Percentiles rank a stretch among this genome's conserved stretches.
phyloP scores from a whole-genome alignment of 345 rosid species.

The Salix viminalis region DNA sequence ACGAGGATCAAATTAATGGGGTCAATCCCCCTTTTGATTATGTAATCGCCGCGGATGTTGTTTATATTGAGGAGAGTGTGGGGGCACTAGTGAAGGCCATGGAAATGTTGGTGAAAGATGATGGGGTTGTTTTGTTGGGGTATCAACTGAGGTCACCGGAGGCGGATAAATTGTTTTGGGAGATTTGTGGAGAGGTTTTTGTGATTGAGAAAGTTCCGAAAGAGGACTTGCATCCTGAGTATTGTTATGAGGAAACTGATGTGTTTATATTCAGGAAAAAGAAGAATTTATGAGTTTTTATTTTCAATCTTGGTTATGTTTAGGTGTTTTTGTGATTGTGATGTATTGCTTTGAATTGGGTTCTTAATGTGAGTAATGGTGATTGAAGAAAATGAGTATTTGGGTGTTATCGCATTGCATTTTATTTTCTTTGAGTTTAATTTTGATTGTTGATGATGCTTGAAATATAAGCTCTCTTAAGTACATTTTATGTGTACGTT shows the following conservation, averaged over 20 bases:
- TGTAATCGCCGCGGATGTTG: constrained; percentile 84
- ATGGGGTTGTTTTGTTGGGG: constrained; percentile 68
- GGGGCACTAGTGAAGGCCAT: constrained; percentile 58
- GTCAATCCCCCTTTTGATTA: constrained; percentile 71
- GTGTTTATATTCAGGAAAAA: constrained; percentile 73
- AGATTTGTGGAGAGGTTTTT: constrained; percentile 55
- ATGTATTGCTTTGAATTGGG: not conserved
- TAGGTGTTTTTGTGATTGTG: not conserved
- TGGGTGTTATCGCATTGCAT: too few species aligned
- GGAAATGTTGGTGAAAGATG: constrained; percentile 61
- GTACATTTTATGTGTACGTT: not conserved
- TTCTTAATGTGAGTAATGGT: too few species aligned
- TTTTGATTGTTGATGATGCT: too few species aligned
- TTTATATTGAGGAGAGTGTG: constrained; percentile 72
- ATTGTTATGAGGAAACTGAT: constrained; percentile 72
- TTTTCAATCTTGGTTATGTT: not conserved
- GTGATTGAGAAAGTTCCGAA: constrained; percentile 72
- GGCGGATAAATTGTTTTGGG: constrained; percentile 84
- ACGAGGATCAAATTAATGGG: constrained; percentile 52
- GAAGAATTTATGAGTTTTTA: constrained; percentile 12
- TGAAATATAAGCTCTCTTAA: not conserved
- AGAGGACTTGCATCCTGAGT: constrained; percentile 78
- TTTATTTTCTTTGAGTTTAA: too few species aligned
- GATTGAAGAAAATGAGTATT: too few species aligned
- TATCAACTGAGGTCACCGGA: constrained; percentile 87